phyloP scores from a whole-genome alignment of 306 rosid species.

The Dicorynia guianensis region DNA sequence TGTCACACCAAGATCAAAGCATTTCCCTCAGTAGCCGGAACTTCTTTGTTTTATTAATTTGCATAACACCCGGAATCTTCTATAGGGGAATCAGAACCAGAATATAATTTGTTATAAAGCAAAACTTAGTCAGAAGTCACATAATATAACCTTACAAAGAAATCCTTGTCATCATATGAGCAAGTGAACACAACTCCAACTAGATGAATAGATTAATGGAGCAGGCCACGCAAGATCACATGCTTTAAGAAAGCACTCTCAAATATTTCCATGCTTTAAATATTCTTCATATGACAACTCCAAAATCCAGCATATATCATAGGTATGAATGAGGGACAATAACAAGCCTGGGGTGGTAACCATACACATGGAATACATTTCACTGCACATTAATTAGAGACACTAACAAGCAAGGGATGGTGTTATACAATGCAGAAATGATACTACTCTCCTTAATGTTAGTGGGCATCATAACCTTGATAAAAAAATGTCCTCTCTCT shows the following conservation, averaged over 20 bases:
- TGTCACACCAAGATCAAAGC: neutral
- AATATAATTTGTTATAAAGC: neutral
- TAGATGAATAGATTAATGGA: neutral
- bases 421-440: neutral
- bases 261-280: conserved; percentile 18
- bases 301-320: conserved; percentile 1
- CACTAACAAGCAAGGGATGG: no score
- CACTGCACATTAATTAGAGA: no score
- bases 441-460: neutral
- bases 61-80: neutral
- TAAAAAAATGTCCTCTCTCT: neutral
- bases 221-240: neutral
- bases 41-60: neutral
- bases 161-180: conserved; percentile 8
- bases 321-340: neutral
- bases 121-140: neutral
- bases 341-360: no score
- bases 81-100: conserved; percentile 5
- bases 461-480: neutral
- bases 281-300: neutral
- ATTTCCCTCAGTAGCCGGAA: neutral
- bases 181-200: conserved; percentile 4
- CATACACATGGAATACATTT: no score
- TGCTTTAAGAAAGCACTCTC: neutral
- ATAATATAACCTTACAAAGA: conserved; percentile 6